Evolutionary conservation across 352 stramenopile species (phyloP).

Genomic region (Phytophthora fragariae): DNA sequence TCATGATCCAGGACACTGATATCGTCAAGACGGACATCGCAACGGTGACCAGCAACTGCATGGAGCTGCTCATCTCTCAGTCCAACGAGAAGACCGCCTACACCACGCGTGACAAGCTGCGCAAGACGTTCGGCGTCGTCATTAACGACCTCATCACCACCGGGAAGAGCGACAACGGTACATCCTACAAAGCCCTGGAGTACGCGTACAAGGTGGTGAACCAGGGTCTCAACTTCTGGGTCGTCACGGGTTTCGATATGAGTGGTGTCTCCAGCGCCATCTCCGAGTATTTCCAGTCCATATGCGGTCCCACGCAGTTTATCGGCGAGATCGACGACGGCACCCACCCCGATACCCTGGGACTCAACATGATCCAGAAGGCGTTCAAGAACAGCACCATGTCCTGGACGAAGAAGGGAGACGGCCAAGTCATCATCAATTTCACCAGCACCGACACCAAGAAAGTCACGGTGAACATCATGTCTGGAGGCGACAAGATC

Average conservation of each 20-base stretch:
- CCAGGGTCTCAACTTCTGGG: conserved; percentile 25
- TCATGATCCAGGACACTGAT: conserved; percentile 39
- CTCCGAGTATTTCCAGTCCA: conserved; percentile 38
- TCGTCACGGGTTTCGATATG: conserved; percentile 32
- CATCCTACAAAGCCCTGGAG: conserved; percentile 19
- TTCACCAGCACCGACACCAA: conserved; percentile 58
- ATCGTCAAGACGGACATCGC: conserved; percentile 46
- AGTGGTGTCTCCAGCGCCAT: conserved; percentile 35
- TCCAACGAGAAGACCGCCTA: conserved; percentile 32
- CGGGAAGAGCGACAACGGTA: conserved; percentile 33
- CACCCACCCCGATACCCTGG: conserved; percentile 46
- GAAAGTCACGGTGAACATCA: conserved; percentile 60
- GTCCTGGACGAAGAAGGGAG: conserved; percentile 51
- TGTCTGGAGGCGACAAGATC: conserved; percentile 56
- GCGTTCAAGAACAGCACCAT: conserved; percentile 50
- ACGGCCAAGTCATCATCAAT: conserved; percentile 48
- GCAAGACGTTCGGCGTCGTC: conserved; percentile 38
- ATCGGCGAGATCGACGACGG: conserved; percentile 54
- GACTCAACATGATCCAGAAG: conserved; percentile 44
- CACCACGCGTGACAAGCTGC: conserved; percentile 29
- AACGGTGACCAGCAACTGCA: conserved; percentile 39
- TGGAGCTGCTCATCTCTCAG: conserved; percentile 33
- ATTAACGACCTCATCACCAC: conserved; percentile 34
- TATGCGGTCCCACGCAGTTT: conserved; percentile 50
- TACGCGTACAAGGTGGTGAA: conserved; percentile 25